Evolutionary conservation across 371 early-diverging fungal species (phyloP), one percentile per base, ranked within the genome.

Genomic region (Actinomucor elegans): DNA sequence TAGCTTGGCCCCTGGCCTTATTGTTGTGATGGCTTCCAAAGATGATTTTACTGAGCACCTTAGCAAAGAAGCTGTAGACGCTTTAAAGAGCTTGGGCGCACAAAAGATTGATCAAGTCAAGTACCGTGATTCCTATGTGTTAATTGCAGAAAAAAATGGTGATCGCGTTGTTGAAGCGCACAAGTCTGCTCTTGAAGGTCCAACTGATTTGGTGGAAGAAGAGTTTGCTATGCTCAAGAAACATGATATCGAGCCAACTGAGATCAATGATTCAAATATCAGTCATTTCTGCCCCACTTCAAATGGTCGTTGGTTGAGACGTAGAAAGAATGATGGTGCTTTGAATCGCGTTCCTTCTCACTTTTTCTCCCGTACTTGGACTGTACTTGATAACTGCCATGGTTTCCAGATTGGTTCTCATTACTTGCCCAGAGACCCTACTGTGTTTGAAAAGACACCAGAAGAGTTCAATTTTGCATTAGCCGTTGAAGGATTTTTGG

Each of bases 311-410:
- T 93, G 93, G 93, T 58, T 92, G 32, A 76, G 91, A 31, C 80
- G 85, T 5, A 80, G 89, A 59, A 83, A 82, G 73, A 91, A 91
- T 47, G 92, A 94, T 61, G 94, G 94, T 17, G 87, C 94, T 4
- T 66, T 94, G 18, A 91, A 91, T 65, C 82, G 93, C 23, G 90
- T 86, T 3, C 92, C 93, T 11, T 61, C 68, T 6, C 77, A 85
- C 38, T 94, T 94, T 61, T 93, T 91, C 59, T 83, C 92, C 6
- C 79, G 78, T 27, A 89, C 91, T 9, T 90, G 91, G 88, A 69
- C 74, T 32, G 74, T 92, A 5, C 75, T 92, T 1, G 73, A 86
- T 33, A 66, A 77, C 2, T 79, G 80, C 14, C 52, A 73, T 18
- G 83, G 87, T 14, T 57, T 86, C 23, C 75, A 78, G 5, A 73